Evolutionary conservation across 2,329 filamentous ascomycete genomes (phyloP), one percentile per base, ranked within the genome.

Genomic region (Bisporella sp.): DNA sequence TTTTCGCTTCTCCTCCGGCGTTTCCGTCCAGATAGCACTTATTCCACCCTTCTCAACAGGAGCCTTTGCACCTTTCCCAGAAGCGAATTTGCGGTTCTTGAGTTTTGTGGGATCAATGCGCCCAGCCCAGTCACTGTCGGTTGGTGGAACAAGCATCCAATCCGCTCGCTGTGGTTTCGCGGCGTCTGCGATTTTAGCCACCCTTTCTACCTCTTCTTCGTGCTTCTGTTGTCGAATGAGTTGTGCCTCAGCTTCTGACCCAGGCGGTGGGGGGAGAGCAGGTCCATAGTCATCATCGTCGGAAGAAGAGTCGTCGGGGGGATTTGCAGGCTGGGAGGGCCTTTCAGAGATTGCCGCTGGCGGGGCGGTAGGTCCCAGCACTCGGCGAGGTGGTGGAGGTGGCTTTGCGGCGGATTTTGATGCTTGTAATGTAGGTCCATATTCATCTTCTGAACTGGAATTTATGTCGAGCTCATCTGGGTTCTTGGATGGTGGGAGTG

Each of bases 101-200:
- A 92, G 74, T 67, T 91, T 91, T 4, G 89, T 92, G 1, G 92
- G 89, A 68, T 96, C 91, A 58, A 87, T 72, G 66, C 87, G 70
- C 57, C 78, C 79, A 64, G 70, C 71, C 73, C 63, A 73, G 64
- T 69, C 74, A 62, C 66, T 68, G 28, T 73, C 68, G 2, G 74
- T 71, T 0, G 87, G 87, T 1, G 86, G 86, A 1, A 81, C 78
- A 44, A 89, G 74, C 87, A 91, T 91, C 87, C 87, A 91, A 62
- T 89, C 84, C 71, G 95, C 91, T 60, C 92, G 84, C 64, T 85
- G 78, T 5, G 77, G 74, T 45, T 78, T 75, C 13, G 67, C 59
- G 37, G 59, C 63, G 5, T 69, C 57, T 4, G 59, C 52, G 12
- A 58, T 46, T 4, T 60, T 53, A 29, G 64, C 55, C 11, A 63